Conservation (phyloP, 78 protist species). For the Goniomonas avonlea region DNA sequence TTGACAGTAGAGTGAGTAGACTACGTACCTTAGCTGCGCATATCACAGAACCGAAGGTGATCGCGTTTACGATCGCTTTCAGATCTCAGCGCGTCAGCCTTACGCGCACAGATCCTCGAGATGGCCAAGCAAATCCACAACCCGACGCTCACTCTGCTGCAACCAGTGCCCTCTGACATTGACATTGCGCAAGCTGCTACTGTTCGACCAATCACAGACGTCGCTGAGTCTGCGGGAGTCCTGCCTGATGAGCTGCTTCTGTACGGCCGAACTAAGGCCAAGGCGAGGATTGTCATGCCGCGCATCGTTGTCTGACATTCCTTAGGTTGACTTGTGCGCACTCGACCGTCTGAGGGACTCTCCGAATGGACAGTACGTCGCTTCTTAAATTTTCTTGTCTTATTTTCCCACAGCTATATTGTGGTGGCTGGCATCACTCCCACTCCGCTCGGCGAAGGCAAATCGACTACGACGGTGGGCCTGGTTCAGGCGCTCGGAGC, state of each 20-base stretch:
- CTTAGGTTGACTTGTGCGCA: neutral
- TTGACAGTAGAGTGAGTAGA: too few relatives aligned
- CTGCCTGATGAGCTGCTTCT: conserved; percentile 32
- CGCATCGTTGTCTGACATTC: too few relatives aligned
- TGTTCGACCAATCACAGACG: conserved; percentile 44
- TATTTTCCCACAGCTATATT: too few relatives aligned
- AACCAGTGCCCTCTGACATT: conserved; percentile 67
- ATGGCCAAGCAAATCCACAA: neutral
- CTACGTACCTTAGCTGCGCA: too few relatives aligned
- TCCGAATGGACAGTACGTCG: too few relatives aligned
- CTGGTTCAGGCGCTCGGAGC: conserved; percentile 94
- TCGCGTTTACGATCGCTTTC: too few relatives aligned
- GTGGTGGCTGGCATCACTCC: conserved; percentile 89
- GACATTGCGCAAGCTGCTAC: conserved; percentile 66
- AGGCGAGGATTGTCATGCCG: too few relatives aligned
- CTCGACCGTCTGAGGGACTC: too few relatives aligned
- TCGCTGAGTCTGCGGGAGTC: conserved; percentile 49
- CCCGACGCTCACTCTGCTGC: neutral
- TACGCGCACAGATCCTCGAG: neutral
- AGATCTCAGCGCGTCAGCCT: neutral
- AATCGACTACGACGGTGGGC: conserved; percentile 68
- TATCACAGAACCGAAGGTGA: too few relatives aligned
- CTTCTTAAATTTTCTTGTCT: too few relatives aligned
- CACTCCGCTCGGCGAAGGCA: conserved; percentile 94
- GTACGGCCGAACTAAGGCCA: too few relatives aligned